Percentiles rank a stretch among this genome's conserved stretches.
These are phyloP conservation scores for Floccularia luteovirens DNA, from an alignment of 768 basidiomycete genomes.

Conservation along the genomic window DNA sequence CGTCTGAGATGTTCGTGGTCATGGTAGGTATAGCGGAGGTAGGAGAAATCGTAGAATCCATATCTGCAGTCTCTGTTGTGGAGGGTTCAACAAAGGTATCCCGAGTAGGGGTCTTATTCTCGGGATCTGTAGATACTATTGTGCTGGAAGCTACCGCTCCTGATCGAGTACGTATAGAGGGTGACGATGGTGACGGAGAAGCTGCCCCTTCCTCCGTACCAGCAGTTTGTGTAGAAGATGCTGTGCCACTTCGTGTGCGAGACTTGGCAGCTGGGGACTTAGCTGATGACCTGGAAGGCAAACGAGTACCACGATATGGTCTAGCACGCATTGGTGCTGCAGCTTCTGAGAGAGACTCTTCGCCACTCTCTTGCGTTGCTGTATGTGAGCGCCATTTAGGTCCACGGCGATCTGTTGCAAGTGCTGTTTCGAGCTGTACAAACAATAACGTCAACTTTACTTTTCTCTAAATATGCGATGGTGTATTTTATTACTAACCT, in stretches of 20 bases:
- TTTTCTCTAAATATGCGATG: too few species aligned
- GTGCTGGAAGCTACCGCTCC: too few species aligned
- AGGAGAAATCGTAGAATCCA: too few species aligned
- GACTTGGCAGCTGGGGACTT: constrained; percentile 29
- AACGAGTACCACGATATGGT: constrained; percentile 25
- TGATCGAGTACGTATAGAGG: constrained; percentile 19
- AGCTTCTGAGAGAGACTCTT: constrained; percentile 47
- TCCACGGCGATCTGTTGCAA: constrained; percentile 50
- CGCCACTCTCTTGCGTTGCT: constrained; percentile 38
- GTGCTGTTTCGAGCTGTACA: constrained; percentile 64
- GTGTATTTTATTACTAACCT: constrained; percentile 57
- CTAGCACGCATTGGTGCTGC: constrained; percentile 31
- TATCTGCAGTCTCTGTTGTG: too few species aligned
- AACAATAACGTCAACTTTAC: constrained; percentile 9
- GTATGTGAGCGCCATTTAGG: constrained; percentile 29
- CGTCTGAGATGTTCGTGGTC: too few species aligned
- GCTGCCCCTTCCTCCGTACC: neutral
- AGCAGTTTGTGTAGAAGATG: constrained; percentile 53
- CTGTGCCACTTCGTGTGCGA: constrained; percentile 52
- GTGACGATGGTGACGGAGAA: constrained; percentile 10
- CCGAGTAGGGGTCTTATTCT: constrained; percentile 32
- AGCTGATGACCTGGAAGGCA: constrained; percentile 18
- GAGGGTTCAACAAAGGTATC: constrained; percentile 26
- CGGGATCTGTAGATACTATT: constrained; percentile 25
- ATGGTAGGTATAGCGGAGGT: too few species aligned